Evolutionary conservation across 2,329 filamentous ascomycete genomes (phyloP), one percentile per base, ranked within the genome.

Genomic region (Colletotrichum phormii): DNA sequence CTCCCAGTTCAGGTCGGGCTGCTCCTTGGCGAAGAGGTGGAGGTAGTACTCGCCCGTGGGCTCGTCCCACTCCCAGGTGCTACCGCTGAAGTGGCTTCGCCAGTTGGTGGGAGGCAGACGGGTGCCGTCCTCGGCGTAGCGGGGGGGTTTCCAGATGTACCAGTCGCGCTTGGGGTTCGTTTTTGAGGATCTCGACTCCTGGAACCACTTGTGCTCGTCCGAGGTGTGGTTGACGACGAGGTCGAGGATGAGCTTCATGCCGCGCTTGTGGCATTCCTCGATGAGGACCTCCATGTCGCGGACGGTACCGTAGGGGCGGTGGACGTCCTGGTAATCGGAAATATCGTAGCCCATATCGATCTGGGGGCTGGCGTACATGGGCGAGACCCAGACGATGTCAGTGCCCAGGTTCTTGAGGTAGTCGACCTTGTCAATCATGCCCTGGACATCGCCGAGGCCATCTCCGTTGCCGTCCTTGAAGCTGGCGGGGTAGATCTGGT

Each of bases 1-100:
- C 78, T 95, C 93, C 93, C 94, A 97, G 82, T 97, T 97, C n/a
- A 97, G 86, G 77, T 97, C 94, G 0, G 94, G 94, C 79, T 96
- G 94, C 75, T 94, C 90, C 5, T 88, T 88, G 7, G 92, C 90
- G 80, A 94, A 97, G 12, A 97, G 86, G 74, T 93, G 91, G 0
- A 95, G 88, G 77, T 94, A 95, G 80, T 94, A 95, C 81, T 95
- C 92, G 60, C 87, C 86, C 0, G 93, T 94, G n/a, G 82, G 79
- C 75, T 93, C 90, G 77, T 95, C 93, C 84, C 90, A 95, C 72
- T 91, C 85, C 93, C 92, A 94, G 0, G 88, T 89, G 65, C 88
- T 88, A 18, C 87, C 88, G 37, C 86, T 87, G 75, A 90, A 93
- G 82, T 86, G 90, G 84, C 81, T 88, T 75, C 82, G 87, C 92